Evolutionary conservation across 2,329 filamentous ascomycete genomes (phyloP).

Genomic region (Verticillium alfalfae): DNA sequence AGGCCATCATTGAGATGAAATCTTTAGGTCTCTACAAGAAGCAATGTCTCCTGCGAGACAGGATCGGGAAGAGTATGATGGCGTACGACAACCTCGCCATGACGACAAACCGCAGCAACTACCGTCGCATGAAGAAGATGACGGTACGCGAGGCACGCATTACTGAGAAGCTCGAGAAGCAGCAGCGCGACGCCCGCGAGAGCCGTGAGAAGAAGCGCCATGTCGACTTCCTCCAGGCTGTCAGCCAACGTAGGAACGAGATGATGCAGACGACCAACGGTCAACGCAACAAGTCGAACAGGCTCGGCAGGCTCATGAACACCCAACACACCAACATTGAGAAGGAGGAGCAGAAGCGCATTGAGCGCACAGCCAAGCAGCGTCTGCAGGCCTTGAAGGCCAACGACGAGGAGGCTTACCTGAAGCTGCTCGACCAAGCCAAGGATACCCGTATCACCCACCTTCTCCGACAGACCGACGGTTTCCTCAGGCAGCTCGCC

Average conservation of each 20-base stretch:
- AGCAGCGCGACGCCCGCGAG: constrained; percentile 93
- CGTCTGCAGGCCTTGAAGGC: constrained; percentile 98
- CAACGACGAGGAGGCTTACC: constrained; percentile 98
- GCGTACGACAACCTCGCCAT: constrained; percentile 94
- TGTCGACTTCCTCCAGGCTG: constrained; percentile 81
- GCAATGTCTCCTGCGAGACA: constrained; percentile 79
- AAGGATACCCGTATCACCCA: constrained; percentile 99
- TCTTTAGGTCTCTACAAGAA: constrained; percentile 82
- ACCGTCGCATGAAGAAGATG: constrained; percentile 96
- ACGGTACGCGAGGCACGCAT: constrained; percentile 91
- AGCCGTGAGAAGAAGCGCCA: constrained; percentile 98
- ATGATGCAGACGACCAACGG: constrained; percentile 62
- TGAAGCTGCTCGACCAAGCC: constrained; percentile 95
- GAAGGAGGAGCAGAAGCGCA: constrained; percentile 97
- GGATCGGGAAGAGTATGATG: constrained; percentile 86
- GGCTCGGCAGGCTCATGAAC: constrained; percentile 85
- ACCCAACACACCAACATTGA: constrained; percentile 92
- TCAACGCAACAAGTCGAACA: constrained; percentile 72
- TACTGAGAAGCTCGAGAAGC: constrained; percentile 98
- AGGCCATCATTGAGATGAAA: constrained; percentile 94
- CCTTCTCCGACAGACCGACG: constrained; percentile 91
- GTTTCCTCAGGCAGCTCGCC: constrained; percentile 92
- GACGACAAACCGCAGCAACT: constrained; percentile 88
- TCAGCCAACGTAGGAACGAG: constrained; percentile 76
- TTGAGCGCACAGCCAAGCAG: constrained; percentile 96